Base-by-base conservation (phyloP, 106 monocot genomes). In the Platanthera guangdongensis region DNA sequence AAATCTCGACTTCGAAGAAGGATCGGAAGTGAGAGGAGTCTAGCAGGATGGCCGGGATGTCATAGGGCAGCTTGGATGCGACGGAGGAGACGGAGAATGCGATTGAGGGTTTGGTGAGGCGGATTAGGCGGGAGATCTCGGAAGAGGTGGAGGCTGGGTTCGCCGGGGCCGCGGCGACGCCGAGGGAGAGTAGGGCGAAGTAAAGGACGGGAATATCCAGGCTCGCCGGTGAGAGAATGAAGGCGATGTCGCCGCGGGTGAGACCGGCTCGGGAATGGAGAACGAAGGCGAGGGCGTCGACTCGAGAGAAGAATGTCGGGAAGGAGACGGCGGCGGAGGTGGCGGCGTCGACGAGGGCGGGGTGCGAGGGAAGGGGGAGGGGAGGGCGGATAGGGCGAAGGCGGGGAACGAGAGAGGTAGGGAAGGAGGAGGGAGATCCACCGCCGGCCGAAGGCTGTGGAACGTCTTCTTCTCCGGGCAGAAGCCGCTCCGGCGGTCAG, bases 111-210 rank as follows among this genome's bases (percentile, higher is more conserved):
- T 45, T 68, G 50, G 76, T 73, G 76, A 95, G 89, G 19, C 16
- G 19, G 71, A 86, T 14, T 48, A 82, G 87, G 25, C 77, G 81
- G 57, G 87, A 74, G 63, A 95, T 76, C 60, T 95, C 95, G 9
- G 68, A 16, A 7, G 84, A 75, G 6, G 88, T 83, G 79, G 81
- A 79, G 68, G 76, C 73, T 18, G 89, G 89, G 82, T 92, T 95
- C 63, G 91, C 86, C 4, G 92, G 84, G 59, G 83, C 75, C 69
- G 86, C 50, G 63, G 80, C 75, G 60, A 71, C 85, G 65, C 92
- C 95, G 59, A 92, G 11, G 73, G 89, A 84, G 63, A 92, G 86
- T 16, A 92, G 87, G 32, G 92, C 68, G 78, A 87, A 70, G 84
- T 86, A 94, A 55, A 90, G 86, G 45, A 80, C 50, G 10, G 87